Percentiles rank a stretch among this genome's conserved stretches.
phyloP scores from a whole-genome alignment of 2,329 filamentous ascomycete genomes.

The Botrytis medusae region DNA sequence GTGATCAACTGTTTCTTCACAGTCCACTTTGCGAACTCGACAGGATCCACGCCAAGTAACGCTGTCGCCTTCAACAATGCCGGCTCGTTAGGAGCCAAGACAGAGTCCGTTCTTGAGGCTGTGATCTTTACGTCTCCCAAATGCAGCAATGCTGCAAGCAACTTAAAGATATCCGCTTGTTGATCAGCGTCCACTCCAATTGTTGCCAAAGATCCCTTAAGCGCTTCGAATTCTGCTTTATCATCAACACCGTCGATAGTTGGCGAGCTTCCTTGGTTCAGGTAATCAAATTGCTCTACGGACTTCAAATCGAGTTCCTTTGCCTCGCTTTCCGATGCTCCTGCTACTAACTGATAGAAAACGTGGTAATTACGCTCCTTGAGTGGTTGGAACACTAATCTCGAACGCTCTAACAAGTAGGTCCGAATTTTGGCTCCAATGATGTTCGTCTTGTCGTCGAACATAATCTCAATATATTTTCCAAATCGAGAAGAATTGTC shows the following conservation, averaged over 20 bases:
- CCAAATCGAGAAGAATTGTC: slow-evolving; percentile 99
- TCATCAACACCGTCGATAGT: slow-evolving; percentile 94
- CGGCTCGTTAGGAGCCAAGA: slow-evolving; percentile 76
- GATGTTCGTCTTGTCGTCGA: slow-evolving; percentile 91
- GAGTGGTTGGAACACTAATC: slow-evolving; percentile 93
- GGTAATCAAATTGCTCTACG: slow-evolving; percentile 89
- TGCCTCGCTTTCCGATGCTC: slow-evolving; percentile 80
- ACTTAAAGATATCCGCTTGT: slow-evolving; percentile 82
- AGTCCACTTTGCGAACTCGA: slow-evolving; percentile 94
- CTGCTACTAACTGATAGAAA: slow-evolving; percentile 95
- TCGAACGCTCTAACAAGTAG: slow-evolving; percentile 90
- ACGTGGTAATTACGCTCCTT: slow-evolving; percentile 99
- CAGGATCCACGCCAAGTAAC: slow-evolving; percentile 82
- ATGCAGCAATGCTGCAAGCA: slow-evolving; percentile 88
- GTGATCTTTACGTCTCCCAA: slow-evolving; percentile 96
- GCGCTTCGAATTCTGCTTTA: slow-evolving; percentile 88
- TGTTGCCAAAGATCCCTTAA: slow-evolving; percentile 79
- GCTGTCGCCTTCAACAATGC: slow-evolving; percentile 77
- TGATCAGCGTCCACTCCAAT: slow-evolving; percentile 77
- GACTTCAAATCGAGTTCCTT: slow-evolving; percentile 76
- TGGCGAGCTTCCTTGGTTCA: slow-evolving; percentile 92
- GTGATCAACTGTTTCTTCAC: slow-evolving; percentile 98
- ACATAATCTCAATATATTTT: slow-evolving; percentile 99
- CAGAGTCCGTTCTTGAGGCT: slow-evolving; percentile 83
- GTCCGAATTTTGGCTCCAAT: slow-evolving; percentile 97